Percentiles rank a stretch among this genome's conserved stretches.
Evolutionary conservation across 1,284 basidiomycete species (phyloP).

Genomic region (Cryptococcus sp.): DNA sequence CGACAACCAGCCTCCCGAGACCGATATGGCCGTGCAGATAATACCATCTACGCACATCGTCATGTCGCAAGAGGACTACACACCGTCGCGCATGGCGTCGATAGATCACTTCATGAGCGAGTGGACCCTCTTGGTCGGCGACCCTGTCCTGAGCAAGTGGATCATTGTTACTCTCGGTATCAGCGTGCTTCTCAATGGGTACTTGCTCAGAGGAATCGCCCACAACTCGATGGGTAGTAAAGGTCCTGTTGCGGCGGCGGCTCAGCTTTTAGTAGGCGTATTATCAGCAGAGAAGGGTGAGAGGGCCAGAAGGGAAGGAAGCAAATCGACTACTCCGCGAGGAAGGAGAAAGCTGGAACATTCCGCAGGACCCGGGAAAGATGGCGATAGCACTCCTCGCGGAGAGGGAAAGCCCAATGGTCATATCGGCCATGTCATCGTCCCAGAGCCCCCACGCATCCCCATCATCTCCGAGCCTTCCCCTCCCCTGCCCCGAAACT

Average conservation of each 20-base stretch:
- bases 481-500: conserved; percentile 1
- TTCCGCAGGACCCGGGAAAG: conserved; percentile 15
- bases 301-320: conserved; percentile 26
- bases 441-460: conserved; percentile 31
- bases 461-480: conserved; percentile 30
- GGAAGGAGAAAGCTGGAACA: conserved; percentile 7
- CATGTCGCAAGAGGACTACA: conserved; percentile 40
- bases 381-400: conserved; percentile 38
- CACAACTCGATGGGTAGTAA: conserved; percentile 52
- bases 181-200: conserved; percentile 89
- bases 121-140: conserved; percentile 94
- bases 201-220: conserved; percentile 76
- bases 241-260: conserved; percentile 54
- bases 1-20: conserved; percentile 53
- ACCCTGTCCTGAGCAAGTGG: conserved; percentile 94
- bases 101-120: conserved; percentile 86
- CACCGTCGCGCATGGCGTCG: conserved; percentile 51
- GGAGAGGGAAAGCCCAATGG: conserved; percentile 14
- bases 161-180: conserved; percentile 85
- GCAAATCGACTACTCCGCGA: conserved; percentile 22
- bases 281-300: conserved; percentile 33
- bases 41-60: conserved; percentile 66
- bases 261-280: conserved; percentile 54
- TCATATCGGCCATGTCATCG: conserved; percentile 30
- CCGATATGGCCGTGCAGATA: conserved; percentile 68